phyloP scores from a whole-genome alignment of 31 red algal species.

The Endocladia muricata region DNA sequence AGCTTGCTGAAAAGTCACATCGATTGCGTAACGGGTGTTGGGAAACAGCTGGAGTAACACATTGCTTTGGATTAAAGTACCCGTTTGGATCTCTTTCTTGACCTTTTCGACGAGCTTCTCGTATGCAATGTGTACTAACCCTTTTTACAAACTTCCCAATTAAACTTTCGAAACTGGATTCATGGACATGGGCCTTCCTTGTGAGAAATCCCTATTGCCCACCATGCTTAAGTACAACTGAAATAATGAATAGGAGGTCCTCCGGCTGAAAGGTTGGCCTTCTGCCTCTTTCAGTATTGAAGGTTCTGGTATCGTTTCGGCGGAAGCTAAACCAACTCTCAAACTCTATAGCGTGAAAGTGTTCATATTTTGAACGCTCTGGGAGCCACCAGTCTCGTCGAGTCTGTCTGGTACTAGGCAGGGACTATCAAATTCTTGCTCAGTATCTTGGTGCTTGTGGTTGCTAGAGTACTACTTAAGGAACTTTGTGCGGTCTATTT shows the following conservation, averaged over 20 bases:
- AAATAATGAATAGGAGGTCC: not conserved
- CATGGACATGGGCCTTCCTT: not conserved
- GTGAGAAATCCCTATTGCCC: not conserved
- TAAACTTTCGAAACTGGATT: not conserved
- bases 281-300: not conserved
- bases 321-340: not conserved
- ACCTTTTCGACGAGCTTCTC: not conserved
- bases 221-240: conserved; percentile 10
- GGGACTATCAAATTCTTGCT: not conserved
- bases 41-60: not conserved
- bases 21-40: not conserved
- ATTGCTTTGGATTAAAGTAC: not conserved
- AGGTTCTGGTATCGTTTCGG: not conserved
- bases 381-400: not conserved
- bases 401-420: not conserved
- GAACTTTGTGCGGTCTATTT: not conserved
- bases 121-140: not conserved
- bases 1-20: conserved; percentile 3
- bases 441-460: not conserved
- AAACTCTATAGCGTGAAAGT: conserved; percentile 9
- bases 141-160: not conserved
- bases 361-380: not conserved
- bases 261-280: not conserved
- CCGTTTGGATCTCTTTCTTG: not conserved
- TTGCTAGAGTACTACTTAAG: not conserved